Conservation (phyloP, 441 rosid genomes). For the Brassica hybrid region DNA sequence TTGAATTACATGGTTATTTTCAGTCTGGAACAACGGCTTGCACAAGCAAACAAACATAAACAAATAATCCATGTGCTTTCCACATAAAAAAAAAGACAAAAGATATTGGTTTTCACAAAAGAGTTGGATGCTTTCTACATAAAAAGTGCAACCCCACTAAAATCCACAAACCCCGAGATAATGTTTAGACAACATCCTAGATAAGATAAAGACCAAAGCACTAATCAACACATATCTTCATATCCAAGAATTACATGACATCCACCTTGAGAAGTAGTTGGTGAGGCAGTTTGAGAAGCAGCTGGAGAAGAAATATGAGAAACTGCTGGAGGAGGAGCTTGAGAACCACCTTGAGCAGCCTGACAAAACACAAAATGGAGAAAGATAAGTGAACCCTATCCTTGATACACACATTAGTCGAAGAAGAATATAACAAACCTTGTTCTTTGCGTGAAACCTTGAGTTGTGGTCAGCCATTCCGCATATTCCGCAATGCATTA, state of each 20-base stretch:
- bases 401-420: slow-evolving; percentile 39
- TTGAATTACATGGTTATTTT: too few species aligned
- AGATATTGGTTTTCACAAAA: too few species aligned
- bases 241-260: neutral
- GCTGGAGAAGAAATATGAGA: neutral
- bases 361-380: neutral
- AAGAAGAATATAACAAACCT: neutral
- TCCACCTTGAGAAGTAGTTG: neutral
- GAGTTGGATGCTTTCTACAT: too few species aligned
- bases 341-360: neutral
- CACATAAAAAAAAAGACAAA: too few species aligned
- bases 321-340: neutral
- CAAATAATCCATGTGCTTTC: too few species aligned
- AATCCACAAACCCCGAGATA: too few species aligned
- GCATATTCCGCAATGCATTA: neutral
- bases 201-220: neutral
- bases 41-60: too few species aligned
- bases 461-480: neutral
- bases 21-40: too few species aligned
- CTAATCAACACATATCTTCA: neutral
- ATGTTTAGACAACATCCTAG: neutral
- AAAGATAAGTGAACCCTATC: neutral
- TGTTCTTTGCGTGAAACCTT: neutral
- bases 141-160: too few species aligned
- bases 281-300: neutral